phyloP scores from a whole-genome alignment of 306 rosid species.

The Rosa multiflora region DNA sequence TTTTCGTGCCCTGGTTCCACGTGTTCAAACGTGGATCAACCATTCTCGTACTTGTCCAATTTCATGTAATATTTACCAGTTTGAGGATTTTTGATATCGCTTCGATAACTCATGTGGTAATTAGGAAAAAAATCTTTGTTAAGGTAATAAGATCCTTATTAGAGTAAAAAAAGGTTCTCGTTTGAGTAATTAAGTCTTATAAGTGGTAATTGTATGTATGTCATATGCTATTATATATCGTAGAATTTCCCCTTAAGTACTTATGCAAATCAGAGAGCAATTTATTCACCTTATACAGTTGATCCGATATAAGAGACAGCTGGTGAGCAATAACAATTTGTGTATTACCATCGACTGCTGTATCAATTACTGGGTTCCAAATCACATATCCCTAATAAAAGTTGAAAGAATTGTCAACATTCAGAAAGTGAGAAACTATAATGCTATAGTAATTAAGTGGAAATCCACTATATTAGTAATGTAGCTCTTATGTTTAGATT shows the following conservation, averaged over 20 bases:
- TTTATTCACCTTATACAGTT: slow-evolving; percentile 11
- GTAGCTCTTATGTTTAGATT: neutral
- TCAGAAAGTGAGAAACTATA: neutral
- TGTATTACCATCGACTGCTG: slow-evolving; percentile 12
- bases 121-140: too few relatives aligned
- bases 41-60: too few relatives aligned
- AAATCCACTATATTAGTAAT: neutral
- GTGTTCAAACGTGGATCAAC: neutral
- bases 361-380: slow-evolving; percentile 25
- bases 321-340: slow-evolving; percentile 4
- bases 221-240: neutral
- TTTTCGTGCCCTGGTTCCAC: slow-evolving; percentile 18
- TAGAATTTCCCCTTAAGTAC: neutral
- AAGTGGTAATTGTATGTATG: neutral
- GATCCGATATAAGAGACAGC: slow-evolving; percentile 21
- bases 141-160: too few relatives aligned
- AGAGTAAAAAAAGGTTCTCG: neutral
- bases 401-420: neutral
- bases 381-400: slow-evolving; percentile 20
- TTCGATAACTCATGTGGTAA: too few relatives aligned
- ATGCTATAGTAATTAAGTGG: neutral
- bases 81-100: too few relatives aligned
- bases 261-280: neutral
- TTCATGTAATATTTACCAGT: too few relatives aligned
- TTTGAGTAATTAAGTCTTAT: neutral